Evolutionary conservation across 371 early-diverging fungal species (phyloP).

Genomic region (Mucor indicus): DNA sequence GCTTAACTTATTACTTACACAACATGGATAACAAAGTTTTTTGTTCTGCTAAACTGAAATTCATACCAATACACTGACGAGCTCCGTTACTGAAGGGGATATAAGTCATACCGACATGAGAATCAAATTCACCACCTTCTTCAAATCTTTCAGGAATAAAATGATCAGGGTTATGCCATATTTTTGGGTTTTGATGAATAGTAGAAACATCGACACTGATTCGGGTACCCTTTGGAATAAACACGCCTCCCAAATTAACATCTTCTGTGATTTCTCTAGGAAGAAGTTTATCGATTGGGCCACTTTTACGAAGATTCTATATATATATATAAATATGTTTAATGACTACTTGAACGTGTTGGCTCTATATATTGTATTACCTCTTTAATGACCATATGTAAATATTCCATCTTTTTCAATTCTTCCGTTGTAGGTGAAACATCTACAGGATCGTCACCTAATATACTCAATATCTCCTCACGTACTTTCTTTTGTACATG

Average conservation of each 20-base stretch:
- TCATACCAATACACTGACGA: slow-evolving; percentile 57
- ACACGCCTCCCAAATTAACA: neutral
- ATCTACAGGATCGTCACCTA: slow-evolving; percentile 43
- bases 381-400: slow-evolving; percentile 38
- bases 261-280: slow-evolving; percentile 14
- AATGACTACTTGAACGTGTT: neutral
- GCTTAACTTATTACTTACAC: slow-evolving; percentile 15
- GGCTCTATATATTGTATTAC: slow-evolving; percentile 1
- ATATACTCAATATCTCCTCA: slow-evolving; percentile 36
- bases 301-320: slow-evolving; percentile 8
- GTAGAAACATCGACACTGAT: slow-evolving; percentile 12
- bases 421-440: slow-evolving; percentile 44
- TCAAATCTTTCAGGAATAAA: slow-evolving; percentile 56
- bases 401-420: slow-evolving; percentile 38
- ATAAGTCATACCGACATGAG: slow-evolving; percentile 33
- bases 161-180: slow-evolving; percentile 35
- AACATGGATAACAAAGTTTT: slow-evolving; percentile 52
- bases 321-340: neutral
- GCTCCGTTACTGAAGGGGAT: slow-evolving; percentile 52
- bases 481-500: slow-evolving; percentile 41
- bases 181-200: slow-evolving; percentile 27
- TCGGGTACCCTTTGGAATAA: slow-evolving; percentile 12
- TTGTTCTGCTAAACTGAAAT: slow-evolving; percentile 57
- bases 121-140: slow-evolving; percentile 27
- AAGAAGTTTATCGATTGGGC: slow-evolving; percentile 9